Evolutionary conservation across 1,284 basidiomycete genomes (phyloP).

Genomic region (Takashimella tepidaria): DNA sequence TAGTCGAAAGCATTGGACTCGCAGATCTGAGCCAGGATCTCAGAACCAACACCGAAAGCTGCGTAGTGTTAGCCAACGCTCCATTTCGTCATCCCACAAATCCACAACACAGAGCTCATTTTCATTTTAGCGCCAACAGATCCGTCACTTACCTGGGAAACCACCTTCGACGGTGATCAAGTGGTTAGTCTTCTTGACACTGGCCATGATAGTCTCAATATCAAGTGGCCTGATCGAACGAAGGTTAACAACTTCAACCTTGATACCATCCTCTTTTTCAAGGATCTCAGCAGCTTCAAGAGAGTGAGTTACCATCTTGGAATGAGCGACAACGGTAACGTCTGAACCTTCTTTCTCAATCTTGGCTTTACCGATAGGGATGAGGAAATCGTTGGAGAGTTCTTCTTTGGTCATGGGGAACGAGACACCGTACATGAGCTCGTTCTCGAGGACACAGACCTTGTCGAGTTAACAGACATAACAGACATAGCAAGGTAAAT

Average conservation of each 20-base stretch:
- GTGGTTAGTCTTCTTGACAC: slow-evolving; percentile 97
- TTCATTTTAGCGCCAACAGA: too few species aligned
- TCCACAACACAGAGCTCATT: background rate
- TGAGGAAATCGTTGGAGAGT: slow-evolving; percentile 86
- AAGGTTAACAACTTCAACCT: slow-evolving; percentile 97
- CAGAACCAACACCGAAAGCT: slow-evolving; percentile 93
- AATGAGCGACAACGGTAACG: slow-evolving; percentile 94
- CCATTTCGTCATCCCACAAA: background rate
- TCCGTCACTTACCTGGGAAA: slow-evolving; percentile 67
- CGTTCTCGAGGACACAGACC: slow-evolving; percentile 96
- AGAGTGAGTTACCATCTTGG: slow-evolving; percentile 89
- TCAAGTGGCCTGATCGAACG: slow-evolving; percentile 80
- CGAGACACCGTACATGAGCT: slow-evolving; percentile 94
- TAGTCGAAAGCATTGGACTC: slow-evolving; percentile 96
- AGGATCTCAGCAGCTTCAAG: slow-evolving; percentile 88
- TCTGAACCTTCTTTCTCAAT: slow-evolving; percentile 89
- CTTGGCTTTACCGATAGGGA: slow-evolving; percentile 98
- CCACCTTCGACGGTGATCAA: slow-evolving; percentile 95
- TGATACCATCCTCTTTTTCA: slow-evolving; percentile 88
- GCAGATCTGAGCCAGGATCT: slow-evolving; percentile 93
- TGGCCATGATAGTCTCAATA: slow-evolving; percentile 90
- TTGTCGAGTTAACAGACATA: slow-evolving; percentile 7
- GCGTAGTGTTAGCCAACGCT: slow-evolving; percentile 1
- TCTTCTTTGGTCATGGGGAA: slow-evolving; percentile 95
- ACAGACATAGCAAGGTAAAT: too few species aligned